Percentiles rank a stretch among this genome's conserved stretches.
phyloP scores from a whole-genome alignment of 1,284 basidiomycete genomes.

The Rhodotorula sp. region DNA sequence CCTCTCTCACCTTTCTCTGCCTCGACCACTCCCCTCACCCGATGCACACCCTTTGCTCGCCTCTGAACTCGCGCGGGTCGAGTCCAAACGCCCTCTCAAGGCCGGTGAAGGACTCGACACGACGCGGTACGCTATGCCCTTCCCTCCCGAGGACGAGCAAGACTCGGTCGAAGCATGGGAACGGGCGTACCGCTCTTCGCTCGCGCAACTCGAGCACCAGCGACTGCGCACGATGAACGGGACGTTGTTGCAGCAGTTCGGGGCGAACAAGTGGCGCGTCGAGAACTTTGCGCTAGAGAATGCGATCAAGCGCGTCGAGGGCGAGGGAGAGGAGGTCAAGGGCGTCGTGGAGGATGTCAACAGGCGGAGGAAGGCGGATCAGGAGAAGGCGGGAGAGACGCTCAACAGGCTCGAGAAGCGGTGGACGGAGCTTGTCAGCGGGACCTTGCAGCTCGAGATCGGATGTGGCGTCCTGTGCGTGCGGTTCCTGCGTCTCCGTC shows the following conservation, averaged over 20 bases:
- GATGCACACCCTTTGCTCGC: conserved; percentile 20
- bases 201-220: conserved; percentile 87
- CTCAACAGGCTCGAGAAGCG: conserved; percentile 73
- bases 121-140: conserved; percentile 73
- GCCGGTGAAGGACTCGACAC: conserved; percentile 64
- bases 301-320: conserved; percentile 69
- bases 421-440: conserved; percentile 86
- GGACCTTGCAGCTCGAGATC: conserved; percentile 83
- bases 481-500: not conserved
- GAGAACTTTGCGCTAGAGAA: conserved; percentile 83
- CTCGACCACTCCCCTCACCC: conserved; percentile 27
- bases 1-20: conserved; percentile 30
- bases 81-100: conserved; percentile 57
- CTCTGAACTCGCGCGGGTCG: conserved; percentile 44
- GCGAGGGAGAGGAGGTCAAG: conserved; percentile 66
- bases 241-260: conserved; percentile 78
- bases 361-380: conserved; percentile 75
- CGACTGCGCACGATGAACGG: conserved; percentile 82
- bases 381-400: conserved; percentile 72
- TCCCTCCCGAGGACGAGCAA: conserved; percentile 59
- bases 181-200: conserved; percentile 70
- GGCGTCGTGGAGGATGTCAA: conserved; percentile 79
- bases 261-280: conserved; percentile 84
- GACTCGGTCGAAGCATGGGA: conserved; percentile 76
- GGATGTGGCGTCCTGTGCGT: conserved; percentile 47